Conservation (phyloP, 345 rosid species). For the Arabidopsis suecica region DNA sequence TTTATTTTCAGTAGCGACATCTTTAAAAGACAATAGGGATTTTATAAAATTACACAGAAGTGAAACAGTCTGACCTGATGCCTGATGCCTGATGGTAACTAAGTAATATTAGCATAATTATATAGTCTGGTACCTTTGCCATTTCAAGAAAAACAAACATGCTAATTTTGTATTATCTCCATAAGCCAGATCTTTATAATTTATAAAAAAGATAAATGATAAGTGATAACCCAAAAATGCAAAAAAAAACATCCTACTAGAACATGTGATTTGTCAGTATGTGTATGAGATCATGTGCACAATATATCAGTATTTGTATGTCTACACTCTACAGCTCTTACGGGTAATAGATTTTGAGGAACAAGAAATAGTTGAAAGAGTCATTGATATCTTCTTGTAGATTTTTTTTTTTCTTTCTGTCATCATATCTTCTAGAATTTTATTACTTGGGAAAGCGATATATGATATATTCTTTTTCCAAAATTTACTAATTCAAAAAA, state of each 20-base stretch:
- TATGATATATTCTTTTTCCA: neutral
- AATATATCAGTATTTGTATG: neutral
- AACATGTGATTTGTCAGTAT: neutral
- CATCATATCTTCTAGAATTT: neutral
- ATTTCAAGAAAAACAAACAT: neutral
- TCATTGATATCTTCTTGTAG: neutral
- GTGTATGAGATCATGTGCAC: neutral
- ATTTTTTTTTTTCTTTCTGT: neutral
- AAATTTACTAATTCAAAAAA: neutral
- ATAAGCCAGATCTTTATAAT: neutral
- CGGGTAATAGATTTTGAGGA: no score
- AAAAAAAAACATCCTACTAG: neutral
- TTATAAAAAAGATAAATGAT: no score
- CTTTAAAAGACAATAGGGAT: neutral
- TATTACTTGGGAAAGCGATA: neutral
- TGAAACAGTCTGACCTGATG: neutral
- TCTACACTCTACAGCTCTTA: neutral
- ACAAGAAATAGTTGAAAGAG: neutral
- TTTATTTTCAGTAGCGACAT: neutral
- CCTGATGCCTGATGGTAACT: neutral
- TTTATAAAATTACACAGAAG: neutral
- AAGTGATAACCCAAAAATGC: neutral
- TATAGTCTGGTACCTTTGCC: neutral
- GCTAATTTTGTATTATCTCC: neutral
- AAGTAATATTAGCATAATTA: neutral